Conservation (phyloP, 2,329 filamentous ascomycete species). For the Fusarium solani-melongenae region DNA sequence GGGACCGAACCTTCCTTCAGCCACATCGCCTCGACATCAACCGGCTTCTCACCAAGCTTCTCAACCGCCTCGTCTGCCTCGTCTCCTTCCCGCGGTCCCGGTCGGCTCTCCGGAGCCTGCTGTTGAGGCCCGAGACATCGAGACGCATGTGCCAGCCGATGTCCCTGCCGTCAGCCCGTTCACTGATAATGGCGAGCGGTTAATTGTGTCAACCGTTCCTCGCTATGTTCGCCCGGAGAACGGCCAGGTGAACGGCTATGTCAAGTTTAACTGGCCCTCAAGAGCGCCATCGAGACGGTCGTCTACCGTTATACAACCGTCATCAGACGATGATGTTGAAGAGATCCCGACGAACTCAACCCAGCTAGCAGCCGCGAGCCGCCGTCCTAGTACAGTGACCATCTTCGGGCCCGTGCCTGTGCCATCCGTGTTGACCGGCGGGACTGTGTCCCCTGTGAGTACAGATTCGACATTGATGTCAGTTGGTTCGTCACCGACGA, state of each 20-base stretch:
- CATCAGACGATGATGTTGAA: constrained; percentile 24
- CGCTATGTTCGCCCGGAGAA: constrained; percentile 46
- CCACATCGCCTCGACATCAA: constrained; percentile 22
- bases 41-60: constrained; percentile 15
- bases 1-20: constrained; percentile 28
- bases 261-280: constrained; percentile 52
- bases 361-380: constrained; percentile 5
- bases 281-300: constrained; percentile 29
- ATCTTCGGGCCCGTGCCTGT: constrained; percentile 17
- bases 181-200: constrained; percentile 44
- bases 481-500: constrained; percentile 16
- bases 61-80: constrained; percentile 26
- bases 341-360: constrained; percentile 26
- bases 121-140: constrained; percentile 14
- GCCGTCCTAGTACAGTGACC: constrained; percentile 11
- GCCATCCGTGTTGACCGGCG: background rate
- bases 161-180: constrained; percentile 47
- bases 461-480: constrained; percentile 16
- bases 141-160: constrained; percentile 10
- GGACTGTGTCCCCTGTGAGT: constrained; percentile 13
- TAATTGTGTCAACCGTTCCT: constrained; percentile 36
- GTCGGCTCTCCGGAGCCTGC: constrained; percentile 6
- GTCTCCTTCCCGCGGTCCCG: constrained; percentile 25
- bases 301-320: constrained; percentile 8
- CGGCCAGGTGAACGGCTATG: constrained; percentile 52